These are phyloP conservation scores for Aspergillus sp. DNA, from an alignment of 2,329 filamentous ascomycete genomes.

Conservation along the genomic window DNA sequence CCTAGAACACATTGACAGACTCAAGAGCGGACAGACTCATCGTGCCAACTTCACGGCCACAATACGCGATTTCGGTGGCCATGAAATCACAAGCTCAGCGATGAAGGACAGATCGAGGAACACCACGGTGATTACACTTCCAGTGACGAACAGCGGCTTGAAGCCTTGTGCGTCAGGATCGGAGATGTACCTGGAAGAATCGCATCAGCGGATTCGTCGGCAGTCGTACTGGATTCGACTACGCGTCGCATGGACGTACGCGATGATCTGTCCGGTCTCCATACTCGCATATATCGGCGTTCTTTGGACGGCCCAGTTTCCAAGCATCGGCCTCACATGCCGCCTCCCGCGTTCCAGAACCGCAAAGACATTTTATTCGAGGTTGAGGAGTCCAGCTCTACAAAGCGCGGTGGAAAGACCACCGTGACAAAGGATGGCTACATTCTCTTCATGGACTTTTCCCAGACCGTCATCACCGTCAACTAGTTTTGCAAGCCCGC, in stretches of 20 bases:
- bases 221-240: neutral
- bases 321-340: conserved; percentile 64
- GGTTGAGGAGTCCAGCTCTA: conserved; percentile 71
- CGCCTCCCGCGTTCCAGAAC: conserved; percentile 78
- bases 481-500: conserved; percentile 45
- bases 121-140: conserved; percentile 64
- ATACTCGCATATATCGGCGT: conserved; percentile 55
- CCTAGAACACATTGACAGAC: conserved; percentile 28
- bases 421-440: conserved; percentile 25
- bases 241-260: conserved; percentile 40
- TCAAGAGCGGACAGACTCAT: conserved; percentile 41
- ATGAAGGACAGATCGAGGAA: conserved; percentile 79
- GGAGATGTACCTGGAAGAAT: conserved; percentile 41
- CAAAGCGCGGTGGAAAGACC: conserved; percentile 67
- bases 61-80: conserved; percentile 18
- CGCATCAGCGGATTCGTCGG: neutral
- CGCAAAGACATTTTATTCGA: conserved; percentile 82
- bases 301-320: conserved; percentile 54
- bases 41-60: conserved; percentile 27
- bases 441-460: conserved; percentile 83
- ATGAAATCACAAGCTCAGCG: conserved; percentile 65
- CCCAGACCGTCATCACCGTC: conserved; percentile 83
- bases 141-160: conserved; percentile 63
- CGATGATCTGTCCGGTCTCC: conserved; percentile 52
- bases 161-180: conserved; percentile 59